Conservation (phyloP, 2,329 filamentous ascomycete species). For the Monilinia laxa region DNA sequence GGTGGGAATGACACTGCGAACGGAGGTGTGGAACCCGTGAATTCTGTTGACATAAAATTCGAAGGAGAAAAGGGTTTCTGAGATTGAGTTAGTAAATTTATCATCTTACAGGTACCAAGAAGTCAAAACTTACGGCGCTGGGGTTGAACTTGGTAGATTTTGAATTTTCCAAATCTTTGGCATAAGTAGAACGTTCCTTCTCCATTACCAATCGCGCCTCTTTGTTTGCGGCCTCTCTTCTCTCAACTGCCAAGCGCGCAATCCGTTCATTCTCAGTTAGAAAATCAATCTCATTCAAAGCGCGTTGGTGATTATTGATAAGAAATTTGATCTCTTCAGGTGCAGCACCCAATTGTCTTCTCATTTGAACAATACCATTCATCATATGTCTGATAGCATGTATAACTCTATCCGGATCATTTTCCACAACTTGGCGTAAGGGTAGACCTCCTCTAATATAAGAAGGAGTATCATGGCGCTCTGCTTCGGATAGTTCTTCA, state of each 20-base stretch:
- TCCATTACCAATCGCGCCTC: background rate
- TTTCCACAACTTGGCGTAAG: background rate
- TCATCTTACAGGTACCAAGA: background rate
- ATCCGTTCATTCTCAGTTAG: background rate
- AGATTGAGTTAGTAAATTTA: background rate
- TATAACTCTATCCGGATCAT: constrained; percentile 18
- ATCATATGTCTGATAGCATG: constrained; percentile 24
- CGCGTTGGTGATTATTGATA: background rate
- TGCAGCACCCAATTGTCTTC: background rate
- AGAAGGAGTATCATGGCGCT: constrained; percentile 21
- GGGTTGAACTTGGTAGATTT: constrained; percentile 20
- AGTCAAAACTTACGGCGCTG: constrained; percentile 11
- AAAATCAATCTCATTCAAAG: constrained; percentile 1
- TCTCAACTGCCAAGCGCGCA: background rate
- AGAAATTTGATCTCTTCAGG: background rate
- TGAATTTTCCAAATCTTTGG: background rate
- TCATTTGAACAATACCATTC: constrained; percentile 7
- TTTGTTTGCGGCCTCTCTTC: background rate
- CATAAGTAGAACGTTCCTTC: background rate
- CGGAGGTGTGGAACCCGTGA: background rate
- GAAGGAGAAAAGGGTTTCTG: constrained; percentile 16
- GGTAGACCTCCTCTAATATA: constrained; percentile 14
- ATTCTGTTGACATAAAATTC: background rate
- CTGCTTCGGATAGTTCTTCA: constrained; percentile 13
- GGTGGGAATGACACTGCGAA: background rate